phyloP scores from a whole-genome alignment of 768 basidiomycete species.

The Leucogyrophana mollusca region DNA sequence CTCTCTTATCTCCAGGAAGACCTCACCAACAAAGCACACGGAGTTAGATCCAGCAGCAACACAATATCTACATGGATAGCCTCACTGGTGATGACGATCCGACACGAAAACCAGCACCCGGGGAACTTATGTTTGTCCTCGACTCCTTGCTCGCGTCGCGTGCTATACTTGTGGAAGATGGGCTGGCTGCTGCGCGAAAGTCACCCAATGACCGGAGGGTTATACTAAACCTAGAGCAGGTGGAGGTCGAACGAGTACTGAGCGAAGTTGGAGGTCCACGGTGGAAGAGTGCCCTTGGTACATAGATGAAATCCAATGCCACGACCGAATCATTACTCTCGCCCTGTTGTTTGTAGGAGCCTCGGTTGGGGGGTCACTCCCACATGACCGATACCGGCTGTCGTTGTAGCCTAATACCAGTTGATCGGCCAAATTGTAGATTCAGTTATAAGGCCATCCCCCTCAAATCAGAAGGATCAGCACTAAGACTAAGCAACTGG shows the following conservation, averaged over 20 bases:
- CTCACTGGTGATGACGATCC: constrained; percentile 62
- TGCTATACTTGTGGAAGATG: constrained; percentile 73
- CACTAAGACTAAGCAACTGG: background rate
- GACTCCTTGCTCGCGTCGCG: constrained; percentile 77
- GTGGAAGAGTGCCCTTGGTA: constrained; percentile 59
- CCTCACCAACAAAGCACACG: constrained; percentile 1
- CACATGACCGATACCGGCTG: too few relatives aligned
- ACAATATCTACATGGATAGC: constrained; percentile 63
- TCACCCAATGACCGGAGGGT: constrained; percentile 65
- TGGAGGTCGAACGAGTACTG: constrained; percentile 82
- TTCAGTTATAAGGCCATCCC: too few relatives aligned
- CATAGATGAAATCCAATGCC: too few relatives aligned
- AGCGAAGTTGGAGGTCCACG: constrained; percentile 71
- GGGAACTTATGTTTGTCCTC: constrained; percentile 68
- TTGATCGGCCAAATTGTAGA: too few relatives aligned
- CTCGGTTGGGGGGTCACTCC: too few relatives aligned
- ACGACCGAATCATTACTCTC: too few relatives aligned
- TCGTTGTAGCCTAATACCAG: too few relatives aligned
- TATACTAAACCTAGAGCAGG: constrained; percentile 79
- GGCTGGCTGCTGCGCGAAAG: constrained; percentile 51
- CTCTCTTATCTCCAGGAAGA: background rate
- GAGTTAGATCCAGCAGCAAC: constrained; percentile 72
- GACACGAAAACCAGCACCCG: constrained; percentile 50
- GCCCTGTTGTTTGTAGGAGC: too few relatives aligned
- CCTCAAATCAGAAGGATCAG: too few relatives aligned